Conservation (phyloP, 108 stramenopile species). For the Phaeodactylum tricornutum region DNA sequence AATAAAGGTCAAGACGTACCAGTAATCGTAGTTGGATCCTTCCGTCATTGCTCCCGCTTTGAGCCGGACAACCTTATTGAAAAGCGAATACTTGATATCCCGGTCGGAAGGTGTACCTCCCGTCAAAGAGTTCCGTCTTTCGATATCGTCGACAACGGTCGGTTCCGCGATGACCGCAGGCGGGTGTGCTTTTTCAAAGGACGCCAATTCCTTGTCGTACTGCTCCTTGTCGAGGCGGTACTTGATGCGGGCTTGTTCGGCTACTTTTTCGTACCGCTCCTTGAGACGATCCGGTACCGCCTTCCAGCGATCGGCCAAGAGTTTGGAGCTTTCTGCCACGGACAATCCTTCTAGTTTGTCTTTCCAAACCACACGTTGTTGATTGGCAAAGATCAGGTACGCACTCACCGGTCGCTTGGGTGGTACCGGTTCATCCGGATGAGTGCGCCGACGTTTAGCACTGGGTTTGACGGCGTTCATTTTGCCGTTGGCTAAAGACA, state of each 20-base stretch:
- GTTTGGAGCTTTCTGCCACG: constrained; percentile 13
- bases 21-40: constrained; percentile 22
- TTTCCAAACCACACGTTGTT: constrained; percentile 16
- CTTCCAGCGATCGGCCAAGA: constrained; percentile 34
- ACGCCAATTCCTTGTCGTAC: constrained; percentile 26
- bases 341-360: constrained; percentile 18
- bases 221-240: constrained; percentile 11
- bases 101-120: neutral
- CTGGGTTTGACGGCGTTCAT: constrained; percentile 1
- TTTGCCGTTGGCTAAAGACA: constrained; percentile 11
- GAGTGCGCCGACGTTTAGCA: constrained; percentile 1
- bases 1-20: constrained; percentile 74
- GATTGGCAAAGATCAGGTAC: constrained; percentile 25
- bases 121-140: neutral
- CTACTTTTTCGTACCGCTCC: neutral
- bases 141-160: neutral
- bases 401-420: constrained; percentile 39
- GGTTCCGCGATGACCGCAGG: neutral
- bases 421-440: constrained; percentile 24
- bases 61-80: constrained; percentile 74
- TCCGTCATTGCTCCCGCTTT: constrained; percentile 27
- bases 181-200: constrained; percentile 17
- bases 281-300: constrained; percentile 9
- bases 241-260: neutral
- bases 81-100: no score